Conservation (phyloP, 352 stramenopile genomes). For the Phytophthora meadii region DNA sequence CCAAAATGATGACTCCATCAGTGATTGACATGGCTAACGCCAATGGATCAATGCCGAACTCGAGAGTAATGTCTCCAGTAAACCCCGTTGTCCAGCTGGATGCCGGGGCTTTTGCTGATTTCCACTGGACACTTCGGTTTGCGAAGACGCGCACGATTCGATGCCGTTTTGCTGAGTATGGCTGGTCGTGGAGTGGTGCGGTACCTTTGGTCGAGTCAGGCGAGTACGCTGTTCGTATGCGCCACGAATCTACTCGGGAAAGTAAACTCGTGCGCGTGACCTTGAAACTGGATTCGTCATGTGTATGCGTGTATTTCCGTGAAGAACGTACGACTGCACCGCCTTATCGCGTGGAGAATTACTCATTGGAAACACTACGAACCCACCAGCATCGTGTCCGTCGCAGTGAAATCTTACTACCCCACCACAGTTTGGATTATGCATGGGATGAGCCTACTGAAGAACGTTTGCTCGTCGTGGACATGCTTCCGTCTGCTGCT, state of each 20-base stretch:
- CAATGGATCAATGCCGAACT: slow-evolving; percentile 49
- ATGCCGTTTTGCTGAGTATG: slow-evolving; percentile 75
- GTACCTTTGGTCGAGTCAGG: slow-evolving; percentile 78
- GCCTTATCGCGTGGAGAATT: slow-evolving; percentile 90
- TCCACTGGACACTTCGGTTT: slow-evolving; percentile 82
- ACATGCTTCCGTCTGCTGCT: slow-evolving; percentile 89
- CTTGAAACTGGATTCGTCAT: slow-evolving; percentile 79
- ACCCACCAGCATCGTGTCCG: slow-evolving; percentile 85
- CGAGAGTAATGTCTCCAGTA: slow-evolving; percentile 62
- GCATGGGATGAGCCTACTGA: slow-evolving; percentile 90
- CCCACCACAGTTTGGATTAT: slow-evolving; percentile 89
- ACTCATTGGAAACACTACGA: slow-evolving; percentile 88
- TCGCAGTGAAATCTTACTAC: slow-evolving; percentile 85
- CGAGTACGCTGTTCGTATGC: slow-evolving; percentile 85
- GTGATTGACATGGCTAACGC: slow-evolving; percentile 51
- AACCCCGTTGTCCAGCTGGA: slow-evolving; percentile 78
- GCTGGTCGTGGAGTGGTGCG: slow-evolving; percentile 87
- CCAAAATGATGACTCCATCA: slow-evolving; percentile 57
- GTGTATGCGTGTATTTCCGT: slow-evolving; percentile 83
- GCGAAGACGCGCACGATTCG: slow-evolving; percentile 78
- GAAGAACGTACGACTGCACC: slow-evolving; percentile 81
- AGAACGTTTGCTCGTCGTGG: slow-evolving; percentile 79
- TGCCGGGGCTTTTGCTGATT: slow-evolving; percentile 80
- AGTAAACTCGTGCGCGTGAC: slow-evolving; percentile 82
- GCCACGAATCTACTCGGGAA: slow-evolving; percentile 81